These are phyloP conservation scores for Neurospora hispaniola DNA, from an alignment of 495 filamentous ascomycete genomes.

Conservation along the genomic window DNA sequence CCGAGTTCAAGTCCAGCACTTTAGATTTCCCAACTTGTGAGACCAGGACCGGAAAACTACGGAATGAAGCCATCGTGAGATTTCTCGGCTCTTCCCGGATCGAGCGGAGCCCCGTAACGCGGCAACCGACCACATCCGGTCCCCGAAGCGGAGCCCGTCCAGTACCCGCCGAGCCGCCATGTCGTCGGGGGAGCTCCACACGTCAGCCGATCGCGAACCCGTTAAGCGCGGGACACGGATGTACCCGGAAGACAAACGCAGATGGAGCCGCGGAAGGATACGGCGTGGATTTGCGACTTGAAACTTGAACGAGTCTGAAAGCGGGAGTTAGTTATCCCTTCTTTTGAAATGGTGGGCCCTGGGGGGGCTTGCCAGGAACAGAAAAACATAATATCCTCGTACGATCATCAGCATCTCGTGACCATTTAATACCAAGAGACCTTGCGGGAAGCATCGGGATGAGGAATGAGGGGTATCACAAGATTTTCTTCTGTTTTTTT, in stretches of 20 bases:
- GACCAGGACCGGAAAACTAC: background rate
- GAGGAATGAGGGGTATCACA: slow-evolving; percentile 8
- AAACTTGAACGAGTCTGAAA: background rate
- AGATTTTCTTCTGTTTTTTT: slow-evolving; percentile 4
- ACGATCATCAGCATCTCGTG: background rate
- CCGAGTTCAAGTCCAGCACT: background rate
- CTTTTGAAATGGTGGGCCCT: background rate
- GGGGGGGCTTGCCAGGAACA: background rate
- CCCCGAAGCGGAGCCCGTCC: background rate
- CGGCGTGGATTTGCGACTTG: too few species aligned
- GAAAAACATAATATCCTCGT: background rate
- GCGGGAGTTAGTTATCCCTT: background rate
- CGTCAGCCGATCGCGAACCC: background rate
- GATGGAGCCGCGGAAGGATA: too few species aligned
- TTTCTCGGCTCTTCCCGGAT: background rate
- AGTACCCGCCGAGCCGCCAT: background rate
- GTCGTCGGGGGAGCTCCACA: background rate
- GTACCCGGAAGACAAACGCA: background rate
- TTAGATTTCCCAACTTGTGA: background rate
- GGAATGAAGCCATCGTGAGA: background rate
- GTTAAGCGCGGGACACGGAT: background rate
- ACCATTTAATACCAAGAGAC: too few species aligned
- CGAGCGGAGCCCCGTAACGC: background rate
- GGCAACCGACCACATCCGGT: background rate
- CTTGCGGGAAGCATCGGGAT: too few species aligned